These are phyloP conservation scores for Ceratobasidium theobromae DNA, from an alignment of 1,284 basidiomycete genomes.

Conservation along the genomic window DNA sequence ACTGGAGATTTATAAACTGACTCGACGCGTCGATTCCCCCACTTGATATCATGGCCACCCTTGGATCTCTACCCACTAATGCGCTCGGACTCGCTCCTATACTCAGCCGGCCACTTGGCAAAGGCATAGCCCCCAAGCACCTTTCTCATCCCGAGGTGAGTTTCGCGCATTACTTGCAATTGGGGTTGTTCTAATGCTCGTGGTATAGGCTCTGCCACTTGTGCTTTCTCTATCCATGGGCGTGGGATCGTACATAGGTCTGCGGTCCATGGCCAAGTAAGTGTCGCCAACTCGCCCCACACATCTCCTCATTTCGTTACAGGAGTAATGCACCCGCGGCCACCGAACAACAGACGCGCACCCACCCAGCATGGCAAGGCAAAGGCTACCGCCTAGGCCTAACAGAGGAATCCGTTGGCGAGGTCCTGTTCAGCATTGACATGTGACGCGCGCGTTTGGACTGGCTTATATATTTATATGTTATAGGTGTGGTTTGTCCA, in stretches of 20 bases:
- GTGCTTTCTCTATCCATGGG: constrained; percentile 16
- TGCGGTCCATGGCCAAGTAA: constrained; percentile 10
- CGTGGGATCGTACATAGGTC: constrained; percentile 18
- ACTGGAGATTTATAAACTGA: too few relatives aligned
- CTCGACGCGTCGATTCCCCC: background rate
- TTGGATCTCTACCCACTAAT: background rate
- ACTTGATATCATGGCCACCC: constrained; percentile 2
- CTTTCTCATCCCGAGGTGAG: constrained; percentile 27
- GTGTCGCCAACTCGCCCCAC: background rate
- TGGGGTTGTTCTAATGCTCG: background rate
- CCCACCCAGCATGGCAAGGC: constrained; percentile 2
- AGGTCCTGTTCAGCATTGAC: constrained; percentile 10
- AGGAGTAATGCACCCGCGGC: background rate
- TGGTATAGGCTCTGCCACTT: background rate
- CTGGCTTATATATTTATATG: too few relatives aligned
- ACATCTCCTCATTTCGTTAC: background rate
- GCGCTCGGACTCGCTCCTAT: background rate
- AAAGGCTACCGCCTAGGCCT: constrained; percentile 23
- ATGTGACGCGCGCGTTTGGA: background rate
- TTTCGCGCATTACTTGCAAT: background rate
- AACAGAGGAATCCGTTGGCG: constrained; percentile 15
- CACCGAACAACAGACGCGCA: background rate
- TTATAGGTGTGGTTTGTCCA: too few relatives aligned
- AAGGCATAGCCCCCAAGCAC: too few relatives aligned
- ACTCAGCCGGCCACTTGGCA: too few relatives aligned